Conservation (phyloP, 331 rosid genomes). For the Spiraea crenata region DNA sequence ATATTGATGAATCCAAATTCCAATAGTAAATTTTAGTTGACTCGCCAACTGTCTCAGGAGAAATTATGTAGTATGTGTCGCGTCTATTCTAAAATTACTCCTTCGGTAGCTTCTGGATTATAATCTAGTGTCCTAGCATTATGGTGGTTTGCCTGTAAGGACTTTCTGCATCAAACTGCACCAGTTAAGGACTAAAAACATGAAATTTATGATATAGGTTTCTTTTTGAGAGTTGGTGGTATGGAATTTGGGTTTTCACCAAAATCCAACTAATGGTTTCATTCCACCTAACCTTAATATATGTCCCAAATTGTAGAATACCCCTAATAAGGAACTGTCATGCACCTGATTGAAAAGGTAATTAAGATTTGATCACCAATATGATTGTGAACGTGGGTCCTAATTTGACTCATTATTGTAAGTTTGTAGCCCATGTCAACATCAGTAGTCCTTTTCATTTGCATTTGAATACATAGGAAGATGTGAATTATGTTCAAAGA, state of each 20-base stretch:
- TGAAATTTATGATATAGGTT: conserved; percentile 7
- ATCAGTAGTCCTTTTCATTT: not conserved
- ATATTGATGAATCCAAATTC: conserved; percentile 5
- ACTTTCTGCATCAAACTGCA: conserved; percentile 18
- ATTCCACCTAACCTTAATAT: conserved; percentile 37
- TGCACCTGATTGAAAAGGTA: conserved; percentile 18
- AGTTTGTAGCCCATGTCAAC: not conserved
- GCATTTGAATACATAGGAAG: not conserved
- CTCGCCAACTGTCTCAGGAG: not conserved
- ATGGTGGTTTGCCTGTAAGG: conserved; percentile 18
- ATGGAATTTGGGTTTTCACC: conserved; percentile 9
- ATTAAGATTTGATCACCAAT: conserved; percentile 1
- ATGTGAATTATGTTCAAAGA: not conserved
- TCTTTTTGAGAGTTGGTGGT: conserved; percentile 9
- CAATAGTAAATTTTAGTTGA: conserved; percentile 14
- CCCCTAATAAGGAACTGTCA: conserved; percentile 7
- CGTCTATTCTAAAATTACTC: no score
- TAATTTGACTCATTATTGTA: conserved; percentile 17
- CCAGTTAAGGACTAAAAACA: not conserved
- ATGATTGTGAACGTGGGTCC: conserved; percentile 35
- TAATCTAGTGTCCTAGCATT: not conserved
- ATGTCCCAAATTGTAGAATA: conserved; percentile 14
- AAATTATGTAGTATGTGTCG: no score
- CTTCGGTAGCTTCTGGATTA: not conserved
- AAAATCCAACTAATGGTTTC: conserved; percentile 37